These are phyloP conservation scores for Coemansia furcata DNA, from an alignment of 192 early-diverging fungal genomes.

Conservation along the genomic window DNA sequence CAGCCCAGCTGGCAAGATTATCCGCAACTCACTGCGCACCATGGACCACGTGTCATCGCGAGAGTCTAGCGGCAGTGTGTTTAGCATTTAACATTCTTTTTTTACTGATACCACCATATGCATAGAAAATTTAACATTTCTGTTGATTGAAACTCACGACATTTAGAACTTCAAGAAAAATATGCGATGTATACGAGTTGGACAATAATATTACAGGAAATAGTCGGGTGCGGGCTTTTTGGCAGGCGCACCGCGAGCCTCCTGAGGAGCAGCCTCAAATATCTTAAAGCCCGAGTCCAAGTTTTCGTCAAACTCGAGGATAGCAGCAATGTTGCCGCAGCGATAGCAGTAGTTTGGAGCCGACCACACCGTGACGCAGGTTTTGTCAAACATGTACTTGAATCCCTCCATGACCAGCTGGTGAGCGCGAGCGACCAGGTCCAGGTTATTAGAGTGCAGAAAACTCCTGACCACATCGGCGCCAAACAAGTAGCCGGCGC, in stretches of 20 bases:
- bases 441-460: conserved; percentile 79
- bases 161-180: neutral
- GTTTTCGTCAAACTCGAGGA: conserved; percentile 90
- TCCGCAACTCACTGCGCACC: conserved; percentile 67
- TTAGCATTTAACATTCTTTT: neutral
- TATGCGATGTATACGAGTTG: neutral
- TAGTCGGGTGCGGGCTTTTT: conserved; percentile 93
- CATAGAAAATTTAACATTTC: neutral
- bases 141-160: neutral
- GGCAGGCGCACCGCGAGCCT: conserved; percentile 72
- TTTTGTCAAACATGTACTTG: conserved; percentile 95
- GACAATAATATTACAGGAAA: conserved; percentile 67
- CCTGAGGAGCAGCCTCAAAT: conserved; percentile 91
- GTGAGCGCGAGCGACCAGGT: conserved; percentile 92
- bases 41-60: conserved; percentile 29
- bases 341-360: conserved; percentile 99
- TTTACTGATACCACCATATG: neutral
- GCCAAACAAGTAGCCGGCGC: conserved; percentile 99
- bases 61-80: conserved; percentile 10
- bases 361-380: conserved; percentile 96
- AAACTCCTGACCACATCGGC: conserved; percentile 81
- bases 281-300: conserved; percentile 86
- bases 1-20: conserved; percentile 78
- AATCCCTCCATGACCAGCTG: conserved; percentile 98
- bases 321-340: conserved; percentile 98